These are phyloP conservation scores for Apiospora rasikravindrae DNA, from an alignment of 2,329 filamentous ascomycete species.

Conservation along the genomic window DNA sequence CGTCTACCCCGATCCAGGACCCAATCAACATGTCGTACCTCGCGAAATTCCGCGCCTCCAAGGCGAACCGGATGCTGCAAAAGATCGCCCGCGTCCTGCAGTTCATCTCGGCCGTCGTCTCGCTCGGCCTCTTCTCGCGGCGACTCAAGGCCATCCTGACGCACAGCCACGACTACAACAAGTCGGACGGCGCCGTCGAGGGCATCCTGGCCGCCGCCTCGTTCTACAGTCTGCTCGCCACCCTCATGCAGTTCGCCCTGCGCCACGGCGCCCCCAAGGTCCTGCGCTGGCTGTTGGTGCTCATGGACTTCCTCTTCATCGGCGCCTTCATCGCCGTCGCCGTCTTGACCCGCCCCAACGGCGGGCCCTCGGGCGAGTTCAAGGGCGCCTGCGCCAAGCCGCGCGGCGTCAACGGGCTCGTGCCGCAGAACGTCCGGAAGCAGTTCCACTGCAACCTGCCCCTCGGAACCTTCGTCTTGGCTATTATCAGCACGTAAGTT, in stretches of 20 bases:
- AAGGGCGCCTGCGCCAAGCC: conserved; percentile 30
- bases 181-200: conserved; percentile 44
- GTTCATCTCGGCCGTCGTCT: conserved; percentile 48
- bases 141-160: conserved; percentile 47
- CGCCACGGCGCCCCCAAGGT: conserved; percentile 38
- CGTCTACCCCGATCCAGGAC: background rate
- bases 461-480: conserved; percentile 49
- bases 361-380: conserved; percentile 39
- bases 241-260: conserved; percentile 40
- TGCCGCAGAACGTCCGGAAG: conserved; percentile 18
- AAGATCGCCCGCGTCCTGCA: conserved; percentile 47
- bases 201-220: conserved; percentile 51
- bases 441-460: conserved; percentile 44
- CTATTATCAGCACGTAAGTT: conserved; percentile 51
- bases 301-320: conserved; percentile 46
- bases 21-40: conserved; percentile 19
- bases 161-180: conserved; percentile 40
- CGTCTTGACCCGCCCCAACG: conserved; percentile 44
- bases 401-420: background rate
- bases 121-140: conserved; percentile 48
- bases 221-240: conserved; percentile 46
- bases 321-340: conserved; percentile 50
- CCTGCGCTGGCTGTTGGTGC: conserved; percentile 46
- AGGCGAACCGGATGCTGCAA: conserved; percentile 35
- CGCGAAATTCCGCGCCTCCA: conserved; percentile 8